A percentile compares a stretch with the other conserved stretches of the same genome.
Conservation (phyloP, 306 rosid genomes). For the Vigna hirtella region DNA sequence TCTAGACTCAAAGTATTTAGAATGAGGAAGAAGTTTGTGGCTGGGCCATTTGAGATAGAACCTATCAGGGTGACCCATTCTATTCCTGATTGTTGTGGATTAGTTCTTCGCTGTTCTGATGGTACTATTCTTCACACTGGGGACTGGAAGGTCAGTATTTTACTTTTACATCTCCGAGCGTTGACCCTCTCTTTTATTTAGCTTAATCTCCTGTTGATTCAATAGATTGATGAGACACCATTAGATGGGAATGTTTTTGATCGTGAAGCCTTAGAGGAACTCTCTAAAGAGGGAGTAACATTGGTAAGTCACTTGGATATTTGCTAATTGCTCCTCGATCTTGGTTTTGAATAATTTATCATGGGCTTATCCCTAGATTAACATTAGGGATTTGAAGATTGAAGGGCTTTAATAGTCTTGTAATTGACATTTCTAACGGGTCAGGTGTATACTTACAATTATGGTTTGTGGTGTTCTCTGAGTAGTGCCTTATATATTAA, state of each 20-base stretch:
- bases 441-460: neutral
- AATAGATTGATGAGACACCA: constrained; percentile 22
- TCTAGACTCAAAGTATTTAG: constrained; percentile 18
- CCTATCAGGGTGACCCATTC: constrained; percentile 31
- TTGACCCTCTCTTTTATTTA: constrained; percentile 1
- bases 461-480: neutral
- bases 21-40: constrained; percentile 20
- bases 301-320: constrained; percentile 20
- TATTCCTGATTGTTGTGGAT: constrained; percentile 26
- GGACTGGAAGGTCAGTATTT: constrained; percentile 26
- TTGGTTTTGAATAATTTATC: constrained; percentile 3
- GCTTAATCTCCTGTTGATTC: constrained; percentile 18
- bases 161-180: neutral
- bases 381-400: neutral
- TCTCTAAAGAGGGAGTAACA: constrained; percentile 29
- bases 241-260: constrained; percentile 18
- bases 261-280: constrained; percentile 23
- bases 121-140: constrained; percentile 29
- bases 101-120: constrained; percentile 25
- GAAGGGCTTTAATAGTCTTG: neutral
- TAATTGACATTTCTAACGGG: neutral
- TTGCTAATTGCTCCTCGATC: neutral
- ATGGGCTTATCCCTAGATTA: neutral
- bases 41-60: constrained; percentile 26
- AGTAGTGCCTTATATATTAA: neutral